Evolutionary conservation across 2,329 filamentous ascomycete species (phyloP).

Genomic region (Aspergillus oerlinghausenensis): DNA sequence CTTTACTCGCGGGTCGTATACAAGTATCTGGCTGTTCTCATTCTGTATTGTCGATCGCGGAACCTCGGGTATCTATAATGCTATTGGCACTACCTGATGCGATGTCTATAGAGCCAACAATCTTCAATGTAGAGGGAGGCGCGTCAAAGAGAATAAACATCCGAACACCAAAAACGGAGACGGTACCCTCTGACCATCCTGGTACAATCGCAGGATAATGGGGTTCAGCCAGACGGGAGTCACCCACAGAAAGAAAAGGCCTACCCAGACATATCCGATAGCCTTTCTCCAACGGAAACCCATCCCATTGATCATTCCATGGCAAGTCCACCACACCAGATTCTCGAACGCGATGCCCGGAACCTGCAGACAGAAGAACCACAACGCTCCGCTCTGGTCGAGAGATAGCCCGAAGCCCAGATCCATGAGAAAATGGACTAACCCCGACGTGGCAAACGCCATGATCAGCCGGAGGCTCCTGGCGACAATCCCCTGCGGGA

Average conservation of each 20-base stretch:
- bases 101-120: too few species aligned
- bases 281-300: not conserved
- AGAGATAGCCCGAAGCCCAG: conserved; percentile 13
- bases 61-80: too few species aligned
- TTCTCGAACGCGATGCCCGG: conserved; percentile 8
- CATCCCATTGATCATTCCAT: not conserved
- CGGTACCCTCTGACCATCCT: conserved; percentile 11
- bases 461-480: conserved; percentile 9
- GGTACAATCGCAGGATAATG: conserved; percentile 11
- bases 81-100: too few species aligned
- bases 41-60: too few species aligned
- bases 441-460: conserved; percentile 12
- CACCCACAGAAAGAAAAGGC: conserved; percentile 11
- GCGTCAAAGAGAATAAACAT: not conserved
- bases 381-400: conserved; percentile 8
- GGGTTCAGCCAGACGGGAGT: conserved; percentile 18
- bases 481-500: conserved; percentile 1
- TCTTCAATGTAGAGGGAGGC: too few species aligned
- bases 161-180: conserved; percentile 12
- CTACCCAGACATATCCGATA: conserved; percentile 16
- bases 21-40: too few species aligned
- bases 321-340: not conserved
- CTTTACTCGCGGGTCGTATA: too few species aligned
- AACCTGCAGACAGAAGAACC: conserved; percentile 18
- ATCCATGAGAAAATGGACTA: conserved; percentile 16